A percentile compares a stretch with the other conserved stretches of the same genome.
These are phyloP conservation scores for Martiniozyma abietophila DNA, from an alignment of 805 yeast genomes.

Conservation along the genomic window DNA sequence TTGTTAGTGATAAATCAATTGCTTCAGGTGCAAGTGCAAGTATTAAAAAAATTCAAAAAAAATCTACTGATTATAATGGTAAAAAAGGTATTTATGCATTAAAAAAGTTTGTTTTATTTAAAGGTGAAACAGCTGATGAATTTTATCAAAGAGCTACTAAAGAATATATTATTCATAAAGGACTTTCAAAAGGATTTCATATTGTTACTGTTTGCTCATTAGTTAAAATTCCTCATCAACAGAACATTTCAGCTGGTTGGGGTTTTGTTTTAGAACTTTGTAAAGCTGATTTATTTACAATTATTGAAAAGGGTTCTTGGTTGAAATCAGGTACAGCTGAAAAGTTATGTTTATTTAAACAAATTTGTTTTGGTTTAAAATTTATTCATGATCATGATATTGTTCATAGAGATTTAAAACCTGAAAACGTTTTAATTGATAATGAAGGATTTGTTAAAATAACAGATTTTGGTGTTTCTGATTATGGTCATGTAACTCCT, in stretches of 20 bases:
- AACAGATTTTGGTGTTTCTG: constrained; percentile 92
- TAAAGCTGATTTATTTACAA: constrained; percentile 46
- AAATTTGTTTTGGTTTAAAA: constrained; percentile 53
- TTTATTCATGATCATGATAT: constrained; percentile 68
- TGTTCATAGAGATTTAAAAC: constrained; percentile 91
- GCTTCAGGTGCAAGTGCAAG: constrained; percentile 75
- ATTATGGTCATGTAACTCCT: constrained; percentile 51
- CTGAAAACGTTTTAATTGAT: constrained; percentile 78
- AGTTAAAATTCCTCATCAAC: constrained; percentile 51
- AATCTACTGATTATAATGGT: constrained; percentile 1
- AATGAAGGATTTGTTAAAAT: constrained; percentile 51
- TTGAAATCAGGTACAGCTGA: constrained; percentile 39
- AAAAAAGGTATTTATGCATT: constrained; percentile 50
- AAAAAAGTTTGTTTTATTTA: constrained; percentile 56
- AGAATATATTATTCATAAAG: constrained; percentile 60
- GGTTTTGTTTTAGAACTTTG: constrained; percentile 68
- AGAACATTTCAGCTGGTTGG: constrained; percentile 59
- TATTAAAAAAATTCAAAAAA: constrained; percentile 43
- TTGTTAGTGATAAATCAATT: constrained; percentile 39
- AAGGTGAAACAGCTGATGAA: constrained; percentile 59
- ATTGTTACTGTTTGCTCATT: constrained; percentile 51
- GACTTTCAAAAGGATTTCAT: constrained; percentile 47
- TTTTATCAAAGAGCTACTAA: constrained; percentile 63
- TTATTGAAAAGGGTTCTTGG: constrained; percentile 58
- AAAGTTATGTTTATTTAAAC: constrained; percentile 66